These are phyloP conservation scores for Fusarium papillatum DNA, from an alignment of 2,329 filamentous ascomycete species.

Conservation along the genomic window DNA sequence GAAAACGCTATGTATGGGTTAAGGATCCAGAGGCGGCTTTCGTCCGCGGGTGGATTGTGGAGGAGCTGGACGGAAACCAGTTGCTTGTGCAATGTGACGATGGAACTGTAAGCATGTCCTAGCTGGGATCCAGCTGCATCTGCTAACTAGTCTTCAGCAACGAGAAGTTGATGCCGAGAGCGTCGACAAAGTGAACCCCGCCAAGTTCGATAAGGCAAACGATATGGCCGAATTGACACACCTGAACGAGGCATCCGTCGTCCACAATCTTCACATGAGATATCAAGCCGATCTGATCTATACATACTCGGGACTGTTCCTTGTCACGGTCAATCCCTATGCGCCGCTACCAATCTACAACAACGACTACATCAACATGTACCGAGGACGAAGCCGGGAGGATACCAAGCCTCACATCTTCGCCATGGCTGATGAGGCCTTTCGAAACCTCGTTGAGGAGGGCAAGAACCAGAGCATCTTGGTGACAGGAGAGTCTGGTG, in stretches of 20 bases:
- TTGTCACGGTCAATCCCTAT: constrained; percentile 98
- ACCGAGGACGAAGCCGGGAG: constrained; percentile 90
- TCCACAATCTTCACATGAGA: constrained; percentile 95
- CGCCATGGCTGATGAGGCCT: constrained; percentile 97
- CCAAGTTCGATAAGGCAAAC: constrained; percentile 99
- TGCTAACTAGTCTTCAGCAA: constrained; percentile 69
- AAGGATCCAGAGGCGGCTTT: constrained; percentile 90
- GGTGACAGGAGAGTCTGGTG: constrained; percentile 97
- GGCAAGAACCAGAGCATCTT: constrained; percentile 97
- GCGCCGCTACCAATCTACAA: constrained; percentile 95
- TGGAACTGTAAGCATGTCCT: constrained; percentile 75
- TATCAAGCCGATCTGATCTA: constrained; percentile 98
- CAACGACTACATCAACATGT: constrained; percentile 98
- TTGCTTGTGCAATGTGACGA: constrained; percentile 94
- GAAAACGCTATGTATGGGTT: constrained; percentile 98
- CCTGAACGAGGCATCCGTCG: constrained; percentile 96
- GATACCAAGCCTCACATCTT: constrained; percentile 98
- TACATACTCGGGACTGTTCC: constrained; percentile 96
- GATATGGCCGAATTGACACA: constrained; percentile 99
- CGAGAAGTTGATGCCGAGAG: constrained; percentile 87
- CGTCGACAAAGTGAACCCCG: constrained; percentile 98
- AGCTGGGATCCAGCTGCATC: neutral
- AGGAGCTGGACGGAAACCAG: constrained; percentile 78
- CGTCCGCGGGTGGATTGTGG: constrained; percentile 91
- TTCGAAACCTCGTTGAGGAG: constrained; percentile 95